Evolutionary conservation across 225 moss, liverwort and hornwort genomes (phyloP).

Genomic region (Straminergon stramineum): DNA sequence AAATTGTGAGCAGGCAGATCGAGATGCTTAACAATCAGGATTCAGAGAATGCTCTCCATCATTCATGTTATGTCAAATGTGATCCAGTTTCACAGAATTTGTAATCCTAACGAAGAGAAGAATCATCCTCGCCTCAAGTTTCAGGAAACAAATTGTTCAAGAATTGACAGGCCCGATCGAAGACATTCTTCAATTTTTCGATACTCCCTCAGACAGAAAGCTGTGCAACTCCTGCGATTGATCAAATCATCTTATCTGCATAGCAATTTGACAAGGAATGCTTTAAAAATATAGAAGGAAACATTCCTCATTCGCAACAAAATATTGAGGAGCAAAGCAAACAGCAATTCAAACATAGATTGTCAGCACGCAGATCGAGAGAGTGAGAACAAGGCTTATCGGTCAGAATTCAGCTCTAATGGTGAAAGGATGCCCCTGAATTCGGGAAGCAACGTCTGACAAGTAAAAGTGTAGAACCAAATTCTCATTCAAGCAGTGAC

Average conservation of each 20-base stretch:
- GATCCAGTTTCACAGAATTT: no score
- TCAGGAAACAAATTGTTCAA: neutral
- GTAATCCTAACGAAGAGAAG: neutral
- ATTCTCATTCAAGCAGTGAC: neutral
- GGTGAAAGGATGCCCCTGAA: neutral
- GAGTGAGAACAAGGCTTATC: neutral
- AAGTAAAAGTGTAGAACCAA: no score
- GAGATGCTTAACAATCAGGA: neutral
- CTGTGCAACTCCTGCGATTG: neutral
- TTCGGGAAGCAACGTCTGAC: neutral
- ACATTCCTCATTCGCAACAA: neutral
- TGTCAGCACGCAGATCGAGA: neutral
- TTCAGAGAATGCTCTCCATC: neutral
- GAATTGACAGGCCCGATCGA: neutral
- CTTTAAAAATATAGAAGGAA: neutral
- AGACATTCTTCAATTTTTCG: neutral
- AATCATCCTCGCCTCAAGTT: neutral
- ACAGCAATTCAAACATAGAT: neutral
- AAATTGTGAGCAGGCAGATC: neutral
- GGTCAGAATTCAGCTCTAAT: neutral
- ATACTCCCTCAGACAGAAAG: neutral
- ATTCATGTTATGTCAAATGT: neutral
- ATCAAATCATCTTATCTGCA: neutral
- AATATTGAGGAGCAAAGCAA: neutral
- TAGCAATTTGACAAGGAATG: neutral